phyloP scores from a whole-genome alignment of 768 basidiomycete species.

The Amanita polypyramis region DNA sequence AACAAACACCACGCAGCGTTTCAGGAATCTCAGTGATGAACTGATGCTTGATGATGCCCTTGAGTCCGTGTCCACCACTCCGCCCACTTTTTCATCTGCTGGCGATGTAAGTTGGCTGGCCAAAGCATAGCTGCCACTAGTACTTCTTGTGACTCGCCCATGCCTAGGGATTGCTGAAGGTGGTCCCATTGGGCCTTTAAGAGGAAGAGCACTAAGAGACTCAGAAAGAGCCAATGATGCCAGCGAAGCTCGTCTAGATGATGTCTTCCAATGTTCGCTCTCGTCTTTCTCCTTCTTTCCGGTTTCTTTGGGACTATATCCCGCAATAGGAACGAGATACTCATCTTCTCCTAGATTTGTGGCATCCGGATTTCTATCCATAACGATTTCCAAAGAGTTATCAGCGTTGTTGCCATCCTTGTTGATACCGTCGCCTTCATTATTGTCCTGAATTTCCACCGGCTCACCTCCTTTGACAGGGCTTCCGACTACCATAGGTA shows the following conservation, averaged over 20 bases:
- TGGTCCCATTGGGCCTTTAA: slow-evolving; percentile 31
- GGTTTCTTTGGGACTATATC: background rate
- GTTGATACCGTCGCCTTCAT: slow-evolving; percentile 11
- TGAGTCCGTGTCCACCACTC: slow-evolving; percentile 19
- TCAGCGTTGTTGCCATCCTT: slow-evolving; percentile 6
- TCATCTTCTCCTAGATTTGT: slow-evolving; percentile 7
- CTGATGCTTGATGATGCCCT: slow-evolving; percentile 8
- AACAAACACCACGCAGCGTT: slow-evolving; percentile 73
- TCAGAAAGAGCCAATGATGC: slow-evolving; percentile 53
- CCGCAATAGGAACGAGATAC: slow-evolving; percentile 3
- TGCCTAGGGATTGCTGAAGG: slow-evolving; percentile 31
- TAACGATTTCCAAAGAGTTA: slow-evolving; percentile 5
- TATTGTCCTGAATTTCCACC: slow-evolving; percentile 11
- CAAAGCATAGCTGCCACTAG: slow-evolving; percentile 27
- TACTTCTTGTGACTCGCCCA: slow-evolving; percentile 25
- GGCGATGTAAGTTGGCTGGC: slow-evolving; percentile 13
- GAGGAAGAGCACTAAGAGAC: slow-evolving; percentile 43
- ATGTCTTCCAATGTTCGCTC: slow-evolving; percentile 19
- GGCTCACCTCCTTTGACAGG: slow-evolving; percentile 32
- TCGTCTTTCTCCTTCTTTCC: slow-evolving; percentile 22
- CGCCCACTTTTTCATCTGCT: slow-evolving; percentile 21
- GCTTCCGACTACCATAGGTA: slow-evolving; percentile 38
- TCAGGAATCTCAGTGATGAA: slow-evolving; percentile 40
- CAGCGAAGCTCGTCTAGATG: slow-evolving; percentile 44
- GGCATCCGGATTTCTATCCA: slow-evolving; percentile 6